Evolutionary conservation across 73 alveolate genomes (phyloP), one percentile per base, ranked within the genome.

Genomic region (Symbiodinium natans): DNA sequence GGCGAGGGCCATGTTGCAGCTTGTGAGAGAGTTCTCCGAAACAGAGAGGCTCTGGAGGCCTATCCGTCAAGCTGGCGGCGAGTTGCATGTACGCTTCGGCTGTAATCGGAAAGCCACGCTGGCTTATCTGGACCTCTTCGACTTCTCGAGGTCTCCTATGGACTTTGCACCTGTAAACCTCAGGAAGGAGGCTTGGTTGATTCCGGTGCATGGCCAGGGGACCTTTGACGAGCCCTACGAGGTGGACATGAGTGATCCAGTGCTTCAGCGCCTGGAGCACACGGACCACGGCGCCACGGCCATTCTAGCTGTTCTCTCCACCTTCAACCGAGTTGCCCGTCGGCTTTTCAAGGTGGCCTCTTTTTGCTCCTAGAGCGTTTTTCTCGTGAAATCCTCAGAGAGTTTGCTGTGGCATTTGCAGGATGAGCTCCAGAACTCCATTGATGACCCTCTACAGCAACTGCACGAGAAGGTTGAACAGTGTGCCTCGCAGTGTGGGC

Each of bases 141-240:
- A 90, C 88, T 90, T 71, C 54, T 29, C 87, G 19, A 59, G 75
- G 11, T 90, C 89, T 13, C 97, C 89, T 39, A n/a, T 71, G 88
- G 97, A 90, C 52, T 90, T 84, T 84, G 97, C 88, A 4, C 97
- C 97, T 1, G 97, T 90, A 41, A 90, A 90, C 41, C 52, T 90
- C 39, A n/a, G 48, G 56, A 90, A 90, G 15, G 97, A 90, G 13
- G 97, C 97, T 23, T 90, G 97, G 97, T 80, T 90, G 39, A 71
- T 90, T 33, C 97, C 97, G 25, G 97, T 90, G 36, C 87, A 90
- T 6, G 97, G 97, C 33, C 97, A 90, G 33, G 97, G 97, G n/a
- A 71, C 56, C 36, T 90, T 90, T 6, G 63, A 63, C 13, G 88
- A 90, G 29, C 97, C 97, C n/a, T 90, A 68, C 40, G 97, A 68